Conservation (phyloP, 2,329 filamentous ascomycete genomes). For the Teratosphaeria epicoccoides region DNA sequence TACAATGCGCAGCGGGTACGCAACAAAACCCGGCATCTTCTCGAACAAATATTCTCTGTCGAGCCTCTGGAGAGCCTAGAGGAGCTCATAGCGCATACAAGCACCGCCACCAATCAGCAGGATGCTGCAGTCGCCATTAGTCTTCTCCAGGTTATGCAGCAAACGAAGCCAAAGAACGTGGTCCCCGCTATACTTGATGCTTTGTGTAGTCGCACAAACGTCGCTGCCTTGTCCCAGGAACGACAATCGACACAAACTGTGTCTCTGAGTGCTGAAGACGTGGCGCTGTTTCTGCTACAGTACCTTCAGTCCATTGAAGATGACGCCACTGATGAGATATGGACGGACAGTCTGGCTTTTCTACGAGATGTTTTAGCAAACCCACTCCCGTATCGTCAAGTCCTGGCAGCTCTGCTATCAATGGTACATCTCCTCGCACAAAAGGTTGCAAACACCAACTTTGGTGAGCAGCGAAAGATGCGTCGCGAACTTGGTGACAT, state of each 20-base stretch:
- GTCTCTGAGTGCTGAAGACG: conserved; percentile 67
- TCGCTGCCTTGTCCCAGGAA: conserved; percentile 62
- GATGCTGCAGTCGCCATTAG: conserved; percentile 57
- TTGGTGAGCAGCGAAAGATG: conserved; percentile 89
- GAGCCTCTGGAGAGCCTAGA: conserved; percentile 91
- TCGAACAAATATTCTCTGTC: conserved; percentile 86
- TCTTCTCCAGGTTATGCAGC: conserved; percentile 80
- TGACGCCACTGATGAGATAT: conserved; percentile 96
- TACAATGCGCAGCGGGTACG: conserved; percentile 87
- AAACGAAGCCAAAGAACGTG: conserved; percentile 79
- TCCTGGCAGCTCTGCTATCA: conserved; percentile 72
- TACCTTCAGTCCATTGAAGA: conserved; percentile 87
- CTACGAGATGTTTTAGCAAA: conserved; percentile 82
- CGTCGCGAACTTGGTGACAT: conserved; percentile 84
- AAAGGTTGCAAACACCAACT: conserved; percentile 96
- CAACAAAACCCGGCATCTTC: conserved; percentile 72
- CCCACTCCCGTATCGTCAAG: conserved; percentile 88
- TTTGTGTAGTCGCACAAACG: conserved; percentile 89
- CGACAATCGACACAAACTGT: conserved; percentile 84
- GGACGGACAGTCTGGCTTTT: conserved; percentile 88
- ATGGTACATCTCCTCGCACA: conserved; percentile 84
- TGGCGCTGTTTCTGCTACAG: conserved; percentile 80
- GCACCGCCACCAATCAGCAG: conserved; percentile 33
- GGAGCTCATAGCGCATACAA: conserved; percentile 80
- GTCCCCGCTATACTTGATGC: conserved; percentile 93